phyloP scores from a whole-genome alignment of 2,329 filamentous ascomycete genomes.

The Corniculantispora saksenae region DNA sequence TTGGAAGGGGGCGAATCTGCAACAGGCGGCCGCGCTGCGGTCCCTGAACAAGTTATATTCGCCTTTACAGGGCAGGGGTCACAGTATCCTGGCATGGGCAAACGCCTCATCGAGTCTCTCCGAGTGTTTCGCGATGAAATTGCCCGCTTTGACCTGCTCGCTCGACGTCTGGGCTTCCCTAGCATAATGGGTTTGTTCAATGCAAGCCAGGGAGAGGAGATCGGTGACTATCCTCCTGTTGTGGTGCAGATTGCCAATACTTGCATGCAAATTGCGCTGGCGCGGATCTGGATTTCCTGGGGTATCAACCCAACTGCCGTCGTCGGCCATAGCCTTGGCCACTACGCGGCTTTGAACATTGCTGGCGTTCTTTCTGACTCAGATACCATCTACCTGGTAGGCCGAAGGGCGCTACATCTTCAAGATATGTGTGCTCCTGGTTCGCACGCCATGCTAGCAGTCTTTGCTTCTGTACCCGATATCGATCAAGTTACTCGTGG shows the following conservation, averaged over 20 bases:
- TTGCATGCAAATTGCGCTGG: constrained; percentile 44
- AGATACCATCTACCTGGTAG: constrained; percentile 64
- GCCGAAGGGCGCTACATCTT: too few relatives aligned
- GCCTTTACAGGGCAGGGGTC: constrained; percentile 59
- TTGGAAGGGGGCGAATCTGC: neutral
- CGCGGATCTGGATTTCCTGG: constrained; percentile 40
- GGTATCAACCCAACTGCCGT: constrained; percentile 45
- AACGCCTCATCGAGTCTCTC: constrained; percentile 49
- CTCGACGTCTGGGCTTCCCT: constrained; percentile 36
- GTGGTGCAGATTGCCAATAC: constrained; percentile 41
- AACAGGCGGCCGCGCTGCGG: neutral
- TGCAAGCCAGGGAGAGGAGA: constrained; percentile 27
- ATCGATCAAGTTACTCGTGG: too few relatives aligned
- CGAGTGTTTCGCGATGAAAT: constrained; percentile 43
- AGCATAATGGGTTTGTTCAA: constrained; percentile 31
- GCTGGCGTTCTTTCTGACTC: constrained; percentile 63
- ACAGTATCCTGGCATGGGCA: constrained; percentile 43
- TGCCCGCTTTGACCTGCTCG: constrained; percentile 33
- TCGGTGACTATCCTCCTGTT: constrained; percentile 22
- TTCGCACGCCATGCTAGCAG: too few relatives aligned
- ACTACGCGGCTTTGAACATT: constrained; percentile 62
- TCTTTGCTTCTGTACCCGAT: too few relatives aligned
- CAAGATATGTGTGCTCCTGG: too few relatives aligned
- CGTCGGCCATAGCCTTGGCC: constrained; percentile 58
- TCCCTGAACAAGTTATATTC: constrained; percentile 37